Evolutionary conservation across 148 eudicot genomes (phyloP), one percentile per base, ranked within the genome.

Genomic region (Amaranthus palmeri): DNA sequence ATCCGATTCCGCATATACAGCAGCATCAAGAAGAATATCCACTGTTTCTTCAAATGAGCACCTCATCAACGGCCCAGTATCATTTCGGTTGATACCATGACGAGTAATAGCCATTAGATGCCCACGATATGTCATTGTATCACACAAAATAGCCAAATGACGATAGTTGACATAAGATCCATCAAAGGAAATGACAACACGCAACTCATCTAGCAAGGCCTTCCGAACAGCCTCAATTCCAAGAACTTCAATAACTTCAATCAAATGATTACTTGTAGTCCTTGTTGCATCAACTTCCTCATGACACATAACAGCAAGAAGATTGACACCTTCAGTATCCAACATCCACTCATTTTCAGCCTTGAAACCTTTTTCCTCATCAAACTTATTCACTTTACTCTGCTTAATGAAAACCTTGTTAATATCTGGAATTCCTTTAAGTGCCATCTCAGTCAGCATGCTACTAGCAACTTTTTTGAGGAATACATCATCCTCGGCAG

Each of bases 11-110:
- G 99, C 99, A 77, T 83, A 92, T 3, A 92, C 99, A 76, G 99
- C 97, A 78, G 97, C 99, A 80, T 92, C 99, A 40, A 96, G 93
- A 68, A 96, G 99, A 78, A 96, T 96, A 78, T 96, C 99, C 58
- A 96, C 99, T 36, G 99, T 96, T 80, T 96, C 99, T 81, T 96
- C 99, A 76, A 96, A 96, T n/a, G 99, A 96, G 83, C 99, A 96
- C 74, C 99, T 86, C 99, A 96, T 96, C 85, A 96, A 72, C 3
- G 99, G 99, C 12, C 99, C 99, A 14, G 99, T 96, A 71, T 90
- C 93, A 67, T 92, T 92, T 44, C 99, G 81, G 67, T 96, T 96
- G 72, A 96, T 96, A 42, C 99, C 99, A 59, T 96, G 99, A 55
- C 99, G 90, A 63, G 99, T 96, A 60, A 96, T 96, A 78, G 99